Conservation (phyloP, 768 basidiomycete species). For the Serendipita sp. region DNA sequence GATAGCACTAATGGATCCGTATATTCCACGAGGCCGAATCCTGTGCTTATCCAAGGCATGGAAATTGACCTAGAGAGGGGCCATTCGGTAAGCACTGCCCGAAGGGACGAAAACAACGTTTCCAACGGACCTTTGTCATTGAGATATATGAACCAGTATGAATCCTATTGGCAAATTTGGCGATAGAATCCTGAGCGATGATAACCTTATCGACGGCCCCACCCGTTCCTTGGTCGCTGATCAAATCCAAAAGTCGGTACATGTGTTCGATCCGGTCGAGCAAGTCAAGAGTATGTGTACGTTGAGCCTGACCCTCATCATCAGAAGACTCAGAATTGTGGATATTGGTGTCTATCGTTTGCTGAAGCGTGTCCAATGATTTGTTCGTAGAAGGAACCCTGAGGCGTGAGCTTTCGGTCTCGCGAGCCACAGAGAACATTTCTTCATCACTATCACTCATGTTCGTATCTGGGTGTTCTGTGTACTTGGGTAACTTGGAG, state of each 20-base stretch:
- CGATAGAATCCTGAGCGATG: constrained; percentile 36
- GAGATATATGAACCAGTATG: constrained; percentile 36
- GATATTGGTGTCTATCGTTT: not conserved
- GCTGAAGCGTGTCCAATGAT: not conserved
- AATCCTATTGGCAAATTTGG: constrained; percentile 32
- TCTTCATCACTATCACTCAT: not conserved
- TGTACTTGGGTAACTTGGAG: no score
- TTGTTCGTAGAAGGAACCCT: not conserved
- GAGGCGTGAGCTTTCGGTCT: not conserved
- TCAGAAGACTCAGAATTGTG: not conserved
- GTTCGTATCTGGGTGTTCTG: not conserved
- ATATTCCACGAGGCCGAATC: constrained; percentile 38
- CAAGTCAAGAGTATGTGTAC: constrained; percentile 2
- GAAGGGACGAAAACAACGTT: not conserved
- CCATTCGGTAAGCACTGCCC: not conserved
- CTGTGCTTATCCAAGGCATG: constrained; percentile 28
- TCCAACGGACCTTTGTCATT: constrained; percentile 25
- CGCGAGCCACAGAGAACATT: not conserved
- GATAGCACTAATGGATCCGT: constrained; percentile 38
- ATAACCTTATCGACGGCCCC: constrained; percentile 43
- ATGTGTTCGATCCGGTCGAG: constrained; percentile 24
- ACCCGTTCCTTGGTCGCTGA: constrained; percentile 28
- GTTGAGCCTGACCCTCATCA: not conserved
- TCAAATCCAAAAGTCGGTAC: constrained; percentile 38
- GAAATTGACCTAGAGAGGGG: constrained; percentile 30